A percentile compares a stretch with the other conserved stretches of the same genome.
phyloP scores from a whole-genome alignment of 2,329 filamentous ascomycete species.

The Colletotrichum sp. region DNA sequence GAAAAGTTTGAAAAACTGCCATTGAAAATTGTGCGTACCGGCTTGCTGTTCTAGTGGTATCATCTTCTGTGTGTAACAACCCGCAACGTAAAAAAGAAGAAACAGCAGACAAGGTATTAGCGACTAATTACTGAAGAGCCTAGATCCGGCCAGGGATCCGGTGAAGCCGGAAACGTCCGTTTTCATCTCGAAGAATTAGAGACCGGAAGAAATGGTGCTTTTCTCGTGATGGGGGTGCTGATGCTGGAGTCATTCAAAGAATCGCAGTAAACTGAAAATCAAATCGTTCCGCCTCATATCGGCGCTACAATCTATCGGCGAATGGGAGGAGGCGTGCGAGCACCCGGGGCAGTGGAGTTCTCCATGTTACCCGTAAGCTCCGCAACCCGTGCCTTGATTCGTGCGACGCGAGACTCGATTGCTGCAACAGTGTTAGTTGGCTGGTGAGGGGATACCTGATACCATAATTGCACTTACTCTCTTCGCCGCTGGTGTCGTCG shows the following conservation, averaged over 20 bases:
- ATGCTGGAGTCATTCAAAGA: background rate
- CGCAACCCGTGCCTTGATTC: conserved; percentile 96
- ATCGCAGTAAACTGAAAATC: background rate
- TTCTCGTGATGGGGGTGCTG: background rate
- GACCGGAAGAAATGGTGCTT: background rate
- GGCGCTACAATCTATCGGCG: conserved; percentile 10
- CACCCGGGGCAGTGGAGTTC: conserved; percentile 42
- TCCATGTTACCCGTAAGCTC: conserved; percentile 90
- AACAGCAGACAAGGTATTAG: conserved; percentile 14
- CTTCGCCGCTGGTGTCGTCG: conserved; percentile 93
- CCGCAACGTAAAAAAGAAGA: conserved; percentile 12
- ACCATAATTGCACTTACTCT: conserved; percentile 67
- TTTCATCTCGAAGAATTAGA: conserved; percentile 1
- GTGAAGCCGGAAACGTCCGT: background rate
- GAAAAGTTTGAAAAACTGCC: background rate
- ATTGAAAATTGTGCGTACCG: conserved; percentile 13
- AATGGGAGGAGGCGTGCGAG: conserved; percentile 8
- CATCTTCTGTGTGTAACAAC: conserved; percentile 21
- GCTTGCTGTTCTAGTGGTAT: conserved; percentile 25
- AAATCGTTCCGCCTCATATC: background rate
- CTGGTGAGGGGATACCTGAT: background rate
- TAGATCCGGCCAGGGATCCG: conserved; percentile 4
- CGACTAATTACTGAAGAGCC: background rate
- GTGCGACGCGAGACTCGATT: conserved; percentile 93
- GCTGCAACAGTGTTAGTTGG: conserved; percentile 51